Base-by-base conservation (phyloP, 345 rosid genomes). In the Salix viminalis region DNA sequence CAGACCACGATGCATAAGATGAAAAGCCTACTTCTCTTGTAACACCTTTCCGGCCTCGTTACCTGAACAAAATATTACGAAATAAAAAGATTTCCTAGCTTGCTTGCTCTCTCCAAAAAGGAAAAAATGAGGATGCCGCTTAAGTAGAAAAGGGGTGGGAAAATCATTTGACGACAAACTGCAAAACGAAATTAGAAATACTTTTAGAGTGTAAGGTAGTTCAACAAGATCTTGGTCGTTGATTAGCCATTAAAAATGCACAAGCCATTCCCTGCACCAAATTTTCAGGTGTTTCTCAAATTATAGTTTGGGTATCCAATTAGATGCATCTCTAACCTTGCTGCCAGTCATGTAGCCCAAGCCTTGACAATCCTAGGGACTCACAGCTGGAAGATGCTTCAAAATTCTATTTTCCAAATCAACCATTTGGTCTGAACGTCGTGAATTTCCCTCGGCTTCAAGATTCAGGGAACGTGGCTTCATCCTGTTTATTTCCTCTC, bases 401-500 rank as follows among this genome's bases (percentile, higher is more conserved):
- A 19, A 71, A 52, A 46, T 34, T 56, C 15, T 37, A 36, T 72
- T 42, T 46, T 56, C 9, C 46, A 30, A 12, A 69, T 50, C 65
- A 54, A 23, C 66, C 39, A 72, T 6, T n/a, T 56, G 75, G 48
- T 86, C 86, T 13, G 79, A 79, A 68, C 58, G 75, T 14, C 44
- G 77, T 14, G 75, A 70, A 72, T 84, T 82, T 52, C 87, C 92
- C 62, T 84, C 90, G 2, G 78, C 72, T 82, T 81, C 86, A 36
- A 82, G 68, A 81, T 79, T 77, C 50, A 88, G 72, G 11, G 91
- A 73, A 71, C 89, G 83, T 1, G 92, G 90, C 75, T 88, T 85
- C 92, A 93, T 89, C 88, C 84, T 93, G 78, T 88, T 91, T 46
- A 93, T 91, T 82, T 93, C 97, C 83, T 91, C 93, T 73, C 85